Evolutionary conservation across 257 asterid genomes (phyloP), one percentile per base, ranked within the genome.

Genomic region (Plantago ovata): DNA sequence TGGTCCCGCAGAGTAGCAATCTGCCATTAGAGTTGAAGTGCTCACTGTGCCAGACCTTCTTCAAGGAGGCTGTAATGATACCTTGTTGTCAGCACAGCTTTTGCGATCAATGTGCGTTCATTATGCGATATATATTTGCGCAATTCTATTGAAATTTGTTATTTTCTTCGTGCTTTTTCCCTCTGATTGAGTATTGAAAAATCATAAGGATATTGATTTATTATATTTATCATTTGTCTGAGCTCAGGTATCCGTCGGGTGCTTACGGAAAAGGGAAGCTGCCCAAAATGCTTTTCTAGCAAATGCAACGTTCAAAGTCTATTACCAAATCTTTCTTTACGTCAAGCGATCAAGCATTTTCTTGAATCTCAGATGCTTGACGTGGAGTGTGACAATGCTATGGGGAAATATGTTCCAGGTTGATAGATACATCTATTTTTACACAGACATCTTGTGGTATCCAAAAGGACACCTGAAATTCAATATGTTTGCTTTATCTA

Each of bases 61-160:
- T 84, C 71, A 82, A 76, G 85, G 85, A 92, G 49, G 96, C 98
- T 67, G 90, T 87, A 71, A 80, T 92, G 96, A 85, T 92, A 66
- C 98, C 96, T 24, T 91, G 98, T 77, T 91, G 98, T 75, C 96
- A 87, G 74, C 95, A 83, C 72, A 91, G 98, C 74, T 91, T 91
- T 72, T 91, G 98, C 59, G 80, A 81, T 57, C 80, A 77, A 68
- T 91, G 98, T 92, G 79, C 82, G 98, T 79, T 66, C 64, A 66
- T 47, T 68, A 2, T 67, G 63, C 63, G 58, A 13, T 41, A 44
- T 28, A 56, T 38, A 16, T 36, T 41, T 39, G 49, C 38, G 2
- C 36, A 38, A 21, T 45, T 20, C 28, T 39, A 32, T 16, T 53
- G 15, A 3, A 47, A 47, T 32, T 7, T 15, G 13, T 23, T 40